Evolutionary conservation across 768 basidiomycete species (phyloP).

Genomic region (Exidia glandulosa): DNA sequence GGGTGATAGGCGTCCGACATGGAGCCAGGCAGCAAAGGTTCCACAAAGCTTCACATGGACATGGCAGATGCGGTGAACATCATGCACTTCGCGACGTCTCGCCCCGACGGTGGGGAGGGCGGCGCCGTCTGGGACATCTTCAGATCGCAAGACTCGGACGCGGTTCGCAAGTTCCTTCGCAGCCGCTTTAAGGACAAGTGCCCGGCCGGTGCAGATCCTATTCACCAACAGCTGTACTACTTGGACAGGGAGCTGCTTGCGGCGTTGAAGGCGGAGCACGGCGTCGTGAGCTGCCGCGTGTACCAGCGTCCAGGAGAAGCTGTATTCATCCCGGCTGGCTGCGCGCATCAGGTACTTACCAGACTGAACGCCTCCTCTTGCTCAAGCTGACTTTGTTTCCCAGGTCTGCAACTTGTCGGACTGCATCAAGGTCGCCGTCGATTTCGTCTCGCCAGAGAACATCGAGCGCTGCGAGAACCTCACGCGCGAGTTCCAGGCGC

Average conservation of each 20-base stretch:
- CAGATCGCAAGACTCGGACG: slow-evolving; percentile 68
- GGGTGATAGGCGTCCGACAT: slow-evolving; percentile 44
- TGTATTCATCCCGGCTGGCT: slow-evolving; percentile 91
- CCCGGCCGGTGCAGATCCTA: slow-evolving; percentile 56
- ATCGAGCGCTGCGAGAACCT: slow-evolving; percentile 75
- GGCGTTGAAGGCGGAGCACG: slow-evolving; percentile 53
- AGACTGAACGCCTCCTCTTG: too few relatives aligned
- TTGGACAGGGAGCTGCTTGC: slow-evolving; percentile 58
- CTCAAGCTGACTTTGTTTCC: slow-evolving; percentile 1
- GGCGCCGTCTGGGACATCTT: slow-evolving; percentile 90
- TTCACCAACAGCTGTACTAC: slow-evolving; percentile 84
- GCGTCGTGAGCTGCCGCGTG: slow-evolving; percentile 70
- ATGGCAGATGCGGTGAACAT: slow-evolving; percentile 91
- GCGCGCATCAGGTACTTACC: slow-evolving; percentile 81
- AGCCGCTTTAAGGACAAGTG: slow-evolving; percentile 44
- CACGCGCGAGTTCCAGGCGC: slow-evolving; percentile 80
- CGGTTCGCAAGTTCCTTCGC: slow-evolving; percentile 63
- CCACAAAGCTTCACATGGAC: slow-evolving; percentile 87
- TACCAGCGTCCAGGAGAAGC: slow-evolving; percentile 90
- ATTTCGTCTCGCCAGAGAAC: slow-evolving; percentile 93
- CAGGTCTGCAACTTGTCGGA: slow-evolving; percentile 90
- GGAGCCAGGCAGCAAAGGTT: slow-evolving; percentile 59
- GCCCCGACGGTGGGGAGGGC: slow-evolving; percentile 52
- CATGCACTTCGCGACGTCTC: slow-evolving; percentile 54
- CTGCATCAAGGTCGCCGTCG: slow-evolving; percentile 90